Base-by-base conservation (phyloP, 805 yeast genomes). In the Wickerhamiella azymoides region DNA sequence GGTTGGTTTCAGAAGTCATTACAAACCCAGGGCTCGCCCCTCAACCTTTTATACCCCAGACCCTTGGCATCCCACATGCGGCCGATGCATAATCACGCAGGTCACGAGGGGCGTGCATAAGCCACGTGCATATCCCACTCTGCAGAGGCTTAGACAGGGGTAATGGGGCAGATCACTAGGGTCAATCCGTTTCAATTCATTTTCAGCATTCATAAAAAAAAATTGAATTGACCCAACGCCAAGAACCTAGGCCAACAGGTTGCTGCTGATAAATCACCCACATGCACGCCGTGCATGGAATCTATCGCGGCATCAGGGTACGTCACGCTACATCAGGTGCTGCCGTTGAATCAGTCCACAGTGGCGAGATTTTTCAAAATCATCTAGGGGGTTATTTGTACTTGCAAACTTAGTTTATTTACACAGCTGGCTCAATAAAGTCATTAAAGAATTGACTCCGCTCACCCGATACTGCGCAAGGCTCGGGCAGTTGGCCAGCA, bases 391-490 rank as follows among this genome's bases (percentile, higher is more conserved):
- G 24, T 21, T 21, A 21, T 7, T 5, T 7, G 24, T 4, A 21
- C 6, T 7, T 21, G 7, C 7, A 21, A 21, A 30, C n/a, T 16
- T 5, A 11, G 4, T 10, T n/a, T 7, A 11, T 3, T 5, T 30
- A 30, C 33, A 30, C 3, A 30, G n/a, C 28, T 37, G 28, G 11
- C 14, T 50, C 24, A 62, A 36, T 10, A 58, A 47, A 10, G 52
- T 60, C 17, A 61, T 52, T 39, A 62, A 48, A 1, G 62, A 57
- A 41, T 62, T 61, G 37, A 61, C 49, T 2, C 66, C 66, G 27
- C 59, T 61, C 3, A 61, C 52, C 39, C 53, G 50, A 54, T 56
- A 57, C 37, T 52, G 51, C 7, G 66, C 65, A 37, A 51, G 44
- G 2, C 59, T 54, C 4, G 59, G 62, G 25, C 53, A 52, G 25